Base-by-base conservation (phyloP, 768 basidiomycete species). In the Agrocybe pediades region DNA sequence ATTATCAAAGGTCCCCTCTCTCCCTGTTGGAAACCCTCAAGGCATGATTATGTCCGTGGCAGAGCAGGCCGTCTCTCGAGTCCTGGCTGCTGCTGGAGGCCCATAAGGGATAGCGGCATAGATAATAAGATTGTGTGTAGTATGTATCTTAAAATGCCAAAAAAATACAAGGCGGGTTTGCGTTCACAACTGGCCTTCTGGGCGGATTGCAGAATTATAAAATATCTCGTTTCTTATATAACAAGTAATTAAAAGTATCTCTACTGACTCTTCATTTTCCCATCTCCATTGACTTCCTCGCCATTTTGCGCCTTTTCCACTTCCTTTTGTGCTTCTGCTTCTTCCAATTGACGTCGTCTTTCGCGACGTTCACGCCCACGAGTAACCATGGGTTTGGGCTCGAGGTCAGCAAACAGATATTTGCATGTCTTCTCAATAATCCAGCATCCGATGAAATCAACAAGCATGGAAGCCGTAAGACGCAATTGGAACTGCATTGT, bases 401-500 rank as follows among this genome's bases (percentile, higher is more conserved):
- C 88, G 17, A 96, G 75, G 61, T 92, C 85, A 9, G 95, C 94
- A 68, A 98, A 96, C 24, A 95, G 68, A 44, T 78, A 73, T 70
- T 98, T 98, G 78, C 94, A 95, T 6, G 75, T 67, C 46, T 78
- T 78, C 68, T 99, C 95, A 44, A 97, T 80, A 43, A 86, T 61
- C 82, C 83, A 98, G 65, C 95, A 98, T 0, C 92, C 93, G 6
- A 70, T 82, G 59, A 97, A 97, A 71, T 99, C 97, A 45, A 86
- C 68, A 24, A 90, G 62, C 97, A 99, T 99, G 41, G 85, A 78
- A 9, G 73, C 57, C 0, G 92, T 94, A 57, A 99, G 70, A 53
- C 79, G 81, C 62, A 88, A 48, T 67, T 88, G 91, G 83, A 99
- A 99, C 93, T 96, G 13, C 11, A 26, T 55, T 1, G 50, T 1